Percentiles rank a stretch among this genome's conserved stretches.
Conservation (phyloP, 495 filamentous ascomycete genomes). For the Neurospora discreta region DNA sequence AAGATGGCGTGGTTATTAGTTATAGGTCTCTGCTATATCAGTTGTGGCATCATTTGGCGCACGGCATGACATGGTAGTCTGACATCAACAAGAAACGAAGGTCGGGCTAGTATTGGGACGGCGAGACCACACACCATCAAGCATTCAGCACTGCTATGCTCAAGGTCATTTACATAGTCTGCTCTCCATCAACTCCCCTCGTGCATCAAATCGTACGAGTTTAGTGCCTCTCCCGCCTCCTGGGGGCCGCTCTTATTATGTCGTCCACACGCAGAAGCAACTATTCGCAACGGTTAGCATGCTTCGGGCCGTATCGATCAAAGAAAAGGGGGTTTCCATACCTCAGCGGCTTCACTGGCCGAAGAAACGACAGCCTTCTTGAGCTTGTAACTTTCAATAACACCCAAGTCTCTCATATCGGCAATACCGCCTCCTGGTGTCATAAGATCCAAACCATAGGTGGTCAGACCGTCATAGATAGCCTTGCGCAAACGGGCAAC, state of each 20-base stretch:
- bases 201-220: neutral
- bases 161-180: neutral
- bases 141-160: neutral
- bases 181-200: neutral
- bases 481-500: conserved; percentile 85
- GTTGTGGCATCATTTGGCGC: neutral
- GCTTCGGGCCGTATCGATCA: neutral
- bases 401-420: conserved; percentile 91
- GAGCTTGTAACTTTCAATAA: conserved; percentile 97
- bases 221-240: conserved; percentile 24
- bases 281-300: conserved; percentile 12
- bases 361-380: conserved; percentile 94
- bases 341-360: conserved; percentile 92
- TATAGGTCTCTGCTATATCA: neutral
- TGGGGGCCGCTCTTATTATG: conserved; percentile 30
- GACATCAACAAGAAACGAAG: neutral
- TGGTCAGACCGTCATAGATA: conserved; percentile 87
- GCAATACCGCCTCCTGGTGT: conserved; percentile 87
- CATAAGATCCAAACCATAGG: conserved; percentile 78
- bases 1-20: neutral
- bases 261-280: conserved; percentile 26
- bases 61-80: neutral
- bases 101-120: neutral
- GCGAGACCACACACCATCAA: neutral
- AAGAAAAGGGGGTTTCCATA: conserved; percentile 32